Evolutionary conservation across 1,284 basidiomycete genomes (phyloP).

Genomic region (Cutaneotrichosporon mucoides): DNA sequence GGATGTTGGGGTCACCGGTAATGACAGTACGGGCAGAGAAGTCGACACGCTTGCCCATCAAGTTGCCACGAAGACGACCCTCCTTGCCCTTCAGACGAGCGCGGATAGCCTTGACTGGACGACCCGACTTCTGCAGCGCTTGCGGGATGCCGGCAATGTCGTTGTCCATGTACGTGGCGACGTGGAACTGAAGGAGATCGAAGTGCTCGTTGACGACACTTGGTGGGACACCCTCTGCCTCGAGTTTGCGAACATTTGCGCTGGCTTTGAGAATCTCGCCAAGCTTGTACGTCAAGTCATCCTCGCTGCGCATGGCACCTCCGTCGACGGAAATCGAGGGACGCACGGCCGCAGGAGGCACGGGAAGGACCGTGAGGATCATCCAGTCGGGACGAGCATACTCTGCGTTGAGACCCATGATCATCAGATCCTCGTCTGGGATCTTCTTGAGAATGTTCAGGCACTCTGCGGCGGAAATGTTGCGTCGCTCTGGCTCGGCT

Average conservation of each 20-base stretch:
- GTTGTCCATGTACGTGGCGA: conserved; percentile 99
- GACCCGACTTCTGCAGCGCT: conserved; percentile 93
- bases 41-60: conserved; percentile 99
- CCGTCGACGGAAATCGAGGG: conserved; percentile 97
- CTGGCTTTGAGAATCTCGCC: conserved; percentile 97
- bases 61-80: conserved; percentile 92
- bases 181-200: conserved; percentile 95
- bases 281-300: conserved; percentile 98
- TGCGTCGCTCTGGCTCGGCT: conserved; percentile 82
- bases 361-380: conserved; percentile 96
- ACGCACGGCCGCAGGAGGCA: conserved; percentile 95
- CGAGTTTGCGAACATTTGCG: conserved; percentile 83
- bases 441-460: conserved; percentile 93
- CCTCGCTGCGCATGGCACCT: conserved; percentile 92
- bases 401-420: conserved; percentile 89
- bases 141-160: conserved; percentile 98
- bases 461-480: conserved; percentile 82
- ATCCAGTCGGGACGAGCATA: conserved; percentile 99
- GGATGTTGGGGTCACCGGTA: conserved; percentile 95
- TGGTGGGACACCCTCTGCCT: conserved; percentile 94
- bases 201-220: conserved; percentile 96
- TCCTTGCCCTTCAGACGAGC: conserved; percentile 98
- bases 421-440: conserved; percentile 78
- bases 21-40: conserved; percentile 99
- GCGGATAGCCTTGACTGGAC: conserved; percentile 97